Base-by-base conservation (phyloP, 2,329 filamentous ascomycete genomes). In the Blastomyces gilchristii region DNA sequence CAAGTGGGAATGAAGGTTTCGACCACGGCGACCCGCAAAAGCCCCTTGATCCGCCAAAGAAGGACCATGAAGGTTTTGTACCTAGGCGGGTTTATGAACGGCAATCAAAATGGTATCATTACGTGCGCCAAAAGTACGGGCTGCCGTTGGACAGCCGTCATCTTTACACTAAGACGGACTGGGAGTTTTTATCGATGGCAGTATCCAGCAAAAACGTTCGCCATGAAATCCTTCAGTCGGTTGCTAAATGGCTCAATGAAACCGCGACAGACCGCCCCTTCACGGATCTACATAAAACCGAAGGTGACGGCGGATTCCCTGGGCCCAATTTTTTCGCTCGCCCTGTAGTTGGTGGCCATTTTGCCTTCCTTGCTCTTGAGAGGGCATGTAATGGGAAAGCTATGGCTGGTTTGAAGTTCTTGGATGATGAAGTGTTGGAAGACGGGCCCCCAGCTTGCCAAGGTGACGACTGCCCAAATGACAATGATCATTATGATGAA, bases 171-270 rank as follows among this genome's bases (percentile, higher is more conserved):
- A 96, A 96, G 77, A 91, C 87, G 39, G 91, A 96, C 76, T 96
- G 91, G 91, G 87, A 94, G 69, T 91, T 95, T 73, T 92, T 94
- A 74, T 89, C 90, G 0, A 90, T 91, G 57, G 89, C 90, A 1
- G 87, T 95, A 5, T 84, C 89, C 3, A 86, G 85, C 68, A 83
- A 83, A 71, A 77, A 81, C 63, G 88, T 88, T 1, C 82, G 90
- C 62, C 80, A 82, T 2, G 84, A 88, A 72, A 91, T 95, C 60
- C 77, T 94, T 45, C 82, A 90, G 64, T 83, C 85, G 22, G 87
- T 94, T 50, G 89, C 89, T 0, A 79, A 78, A 63, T 96, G 91
- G 91, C 80, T 96, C 64, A 95, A 94, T 70, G 89, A 95, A 76
- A 95, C 90, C 0, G 79, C 76, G 22, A 92, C 85, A 9, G 87